Base-by-base conservation (phyloP, 2,329 filamentous ascomycete species). In the Xylaria digitata region DNA sequence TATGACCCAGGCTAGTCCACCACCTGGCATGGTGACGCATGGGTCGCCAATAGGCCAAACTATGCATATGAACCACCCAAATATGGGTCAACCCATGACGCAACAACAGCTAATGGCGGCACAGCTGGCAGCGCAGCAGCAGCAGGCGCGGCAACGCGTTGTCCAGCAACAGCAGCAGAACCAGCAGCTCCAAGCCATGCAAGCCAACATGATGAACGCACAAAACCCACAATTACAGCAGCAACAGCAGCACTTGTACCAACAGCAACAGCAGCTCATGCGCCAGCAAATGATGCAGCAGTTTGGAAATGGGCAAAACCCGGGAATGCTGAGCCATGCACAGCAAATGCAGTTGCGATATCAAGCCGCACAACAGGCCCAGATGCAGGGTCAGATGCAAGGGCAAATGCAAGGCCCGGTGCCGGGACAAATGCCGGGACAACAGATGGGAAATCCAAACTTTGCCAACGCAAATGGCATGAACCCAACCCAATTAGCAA, bases 1-100 rank as follows among this genome's bases (percentile, higher is more conserved):
- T 63, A 88, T 90, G 84, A 83, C 80, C 34, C 88, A 90, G 76
- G 85, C 83, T 30, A 90, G 88, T 74, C 87, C 89, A 21, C 84
- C 87, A 52, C 86, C 87, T 50, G 82, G 81, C 45, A 86, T 87
- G 81, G 86, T 89, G 83, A 81, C 84, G 0, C 85, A 87, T 63
- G 83, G 82, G 67, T 85, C 85, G 65, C 85, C 87, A 72, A 84
- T 87, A 78, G 82, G 83, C 26, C 82, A 83, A 66, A 77, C 78
- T 58, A 83, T 87, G 78, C 83, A 87, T 76, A 85, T 88, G 80
- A 82, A 82, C 65, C 82, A 82, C 67, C 84, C 82, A 63, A 70
- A 66, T 50, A 72, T 76, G 72, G 65, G 56, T 55, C 74, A 73
- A 52, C 65, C 56, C 4, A 49, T 63, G 37, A 79, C 81, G 71